Conservation (phyloP, 2,329 filamentous ascomycete species). For the Sarocladium oryzae region DNA sequence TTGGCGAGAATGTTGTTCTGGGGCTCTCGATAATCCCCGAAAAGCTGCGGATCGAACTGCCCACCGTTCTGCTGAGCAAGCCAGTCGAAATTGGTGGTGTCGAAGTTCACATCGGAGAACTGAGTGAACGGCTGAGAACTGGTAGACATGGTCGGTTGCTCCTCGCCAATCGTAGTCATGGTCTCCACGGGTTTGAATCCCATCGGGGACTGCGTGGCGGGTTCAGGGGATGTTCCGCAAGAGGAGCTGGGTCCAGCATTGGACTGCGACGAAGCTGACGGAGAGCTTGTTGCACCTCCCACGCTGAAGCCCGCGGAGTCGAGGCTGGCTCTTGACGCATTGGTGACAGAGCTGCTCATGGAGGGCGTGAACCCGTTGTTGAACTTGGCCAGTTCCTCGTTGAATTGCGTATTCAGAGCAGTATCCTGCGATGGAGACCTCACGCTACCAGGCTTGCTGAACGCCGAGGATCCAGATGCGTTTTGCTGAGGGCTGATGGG, state of each 20-base stretch:
- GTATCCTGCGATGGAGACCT: constrained; percentile 16
- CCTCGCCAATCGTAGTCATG: constrained; percentile 59
- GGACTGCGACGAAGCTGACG: constrained; percentile 56
- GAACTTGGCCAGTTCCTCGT: constrained; percentile 48
- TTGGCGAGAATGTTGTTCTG: constrained; percentile 70
- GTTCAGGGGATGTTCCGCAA: constrained; percentile 73
- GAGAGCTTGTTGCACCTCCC: constrained; percentile 54
- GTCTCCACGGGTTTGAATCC: constrained; percentile 58
- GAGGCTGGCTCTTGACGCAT: constrained; percentile 42
- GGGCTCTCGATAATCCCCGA: constrained; percentile 86
- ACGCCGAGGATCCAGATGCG: constrained; percentile 20
- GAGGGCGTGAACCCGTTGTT: constrained; percentile 54
- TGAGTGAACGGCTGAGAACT: constrained; percentile 27
- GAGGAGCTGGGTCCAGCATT: constrained; percentile 55
- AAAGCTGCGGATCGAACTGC: constrained; percentile 85
- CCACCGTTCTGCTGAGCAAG: constrained; percentile 74
- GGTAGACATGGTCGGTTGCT: constrained; percentile 40
- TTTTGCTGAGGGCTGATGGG: constrained; percentile 25
- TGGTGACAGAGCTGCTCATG: constrained; percentile 38
- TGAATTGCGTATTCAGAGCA: constrained; percentile 22
- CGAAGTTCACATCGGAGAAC: constrained; percentile 31
- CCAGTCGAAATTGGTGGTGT: constrained; percentile 61
- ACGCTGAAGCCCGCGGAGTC: constrained; percentile 43
- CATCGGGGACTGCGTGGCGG: constrained; percentile 63
- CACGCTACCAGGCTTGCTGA: constrained; percentile 21